phyloP scores from a whole-genome alignment of 75 land plant genomes.

The Pinus albicaulis region DNA sequence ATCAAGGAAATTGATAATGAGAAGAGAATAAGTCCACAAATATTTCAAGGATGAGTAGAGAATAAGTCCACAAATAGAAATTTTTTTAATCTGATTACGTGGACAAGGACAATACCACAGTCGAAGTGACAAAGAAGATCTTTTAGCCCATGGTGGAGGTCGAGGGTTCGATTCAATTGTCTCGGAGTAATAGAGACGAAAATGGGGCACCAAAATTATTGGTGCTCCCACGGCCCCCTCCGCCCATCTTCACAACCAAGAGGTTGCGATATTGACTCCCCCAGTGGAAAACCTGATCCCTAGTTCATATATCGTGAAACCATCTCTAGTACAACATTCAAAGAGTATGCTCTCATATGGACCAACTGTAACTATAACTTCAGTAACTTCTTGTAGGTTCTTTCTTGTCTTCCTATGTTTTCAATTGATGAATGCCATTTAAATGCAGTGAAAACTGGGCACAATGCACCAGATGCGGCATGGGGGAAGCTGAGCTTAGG shows the following conservation, averaged over 20 bases:
- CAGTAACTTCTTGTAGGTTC: not conserved
- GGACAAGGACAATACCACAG: not conserved
- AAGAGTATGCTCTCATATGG: not conserved
- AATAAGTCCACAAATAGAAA: too few species aligned
- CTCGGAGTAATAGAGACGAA: not conserved
- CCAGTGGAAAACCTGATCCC: conserved; percentile 13
- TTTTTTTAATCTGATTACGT: too few species aligned
- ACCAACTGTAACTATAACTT: not conserved
- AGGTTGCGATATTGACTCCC: conserved; percentile 26
- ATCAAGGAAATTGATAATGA: too few species aligned
- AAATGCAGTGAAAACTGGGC: conserved; percentile 53
- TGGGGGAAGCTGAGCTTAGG: conserved; percentile 19
- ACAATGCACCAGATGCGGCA: conserved; percentile 27
- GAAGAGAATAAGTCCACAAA: too few species aligned
- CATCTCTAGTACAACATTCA: too few species aligned
- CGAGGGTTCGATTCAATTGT: not conserved
- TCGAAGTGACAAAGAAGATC: not conserved
- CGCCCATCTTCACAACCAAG: conserved; percentile 18
- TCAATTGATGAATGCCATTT: not conserved
- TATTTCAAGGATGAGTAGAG: too few species aligned
- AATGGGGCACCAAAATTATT: conserved; percentile 50
- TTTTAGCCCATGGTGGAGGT: not conserved
- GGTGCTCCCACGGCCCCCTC: conserved; percentile 31
- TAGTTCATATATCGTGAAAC: not conserved
- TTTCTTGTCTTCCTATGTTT: not conserved